Conservation (phyloP, 139 green algal genomes). For the Chlamydomonas sp. region DNA sequence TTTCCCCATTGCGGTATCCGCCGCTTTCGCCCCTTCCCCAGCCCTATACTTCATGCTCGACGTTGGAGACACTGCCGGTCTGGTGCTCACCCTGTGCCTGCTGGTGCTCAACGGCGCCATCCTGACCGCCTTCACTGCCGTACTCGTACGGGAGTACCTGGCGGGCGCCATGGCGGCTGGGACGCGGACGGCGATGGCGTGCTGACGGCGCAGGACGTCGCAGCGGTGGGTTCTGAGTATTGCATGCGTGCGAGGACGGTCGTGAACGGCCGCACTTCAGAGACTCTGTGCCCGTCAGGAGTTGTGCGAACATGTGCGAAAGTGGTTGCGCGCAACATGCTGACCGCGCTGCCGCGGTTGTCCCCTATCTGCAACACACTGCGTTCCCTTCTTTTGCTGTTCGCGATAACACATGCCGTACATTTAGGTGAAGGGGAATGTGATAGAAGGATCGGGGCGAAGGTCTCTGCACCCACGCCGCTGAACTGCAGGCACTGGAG, state of each 20-base stretch:
- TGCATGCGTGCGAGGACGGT: background rate
- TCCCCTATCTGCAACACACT: no score
- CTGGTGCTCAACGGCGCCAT: constrained; percentile 13
- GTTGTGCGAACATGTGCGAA: background rate
- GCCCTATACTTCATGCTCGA: constrained; percentile 22
- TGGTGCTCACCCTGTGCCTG: constrained; percentile 12
- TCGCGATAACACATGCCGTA: no score
- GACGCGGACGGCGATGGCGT: constrained; percentile 15
- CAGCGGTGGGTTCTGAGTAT: background rate
- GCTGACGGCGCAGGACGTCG: background rate
- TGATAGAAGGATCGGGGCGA: no score
- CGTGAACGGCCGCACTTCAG: background rate
- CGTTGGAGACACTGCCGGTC: background rate
- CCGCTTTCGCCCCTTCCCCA: no score
- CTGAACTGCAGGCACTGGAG: background rate
- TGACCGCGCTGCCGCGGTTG: background rate
- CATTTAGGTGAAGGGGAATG: no score
- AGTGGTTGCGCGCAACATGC: background rate
- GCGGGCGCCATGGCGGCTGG: background rate
- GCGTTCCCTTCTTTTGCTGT: no score
- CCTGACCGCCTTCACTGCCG: background rate
- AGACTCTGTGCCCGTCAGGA: background rate
- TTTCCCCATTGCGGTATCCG: constrained; percentile 13
- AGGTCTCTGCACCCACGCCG: background rate
- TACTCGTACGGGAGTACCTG: constrained; percentile 1